A percentile compares a stretch with the other conserved stretches of the same genome.
Conservation (phyloP, 176 grass and related monocot genomes). For the Avena atlantica region DNA sequence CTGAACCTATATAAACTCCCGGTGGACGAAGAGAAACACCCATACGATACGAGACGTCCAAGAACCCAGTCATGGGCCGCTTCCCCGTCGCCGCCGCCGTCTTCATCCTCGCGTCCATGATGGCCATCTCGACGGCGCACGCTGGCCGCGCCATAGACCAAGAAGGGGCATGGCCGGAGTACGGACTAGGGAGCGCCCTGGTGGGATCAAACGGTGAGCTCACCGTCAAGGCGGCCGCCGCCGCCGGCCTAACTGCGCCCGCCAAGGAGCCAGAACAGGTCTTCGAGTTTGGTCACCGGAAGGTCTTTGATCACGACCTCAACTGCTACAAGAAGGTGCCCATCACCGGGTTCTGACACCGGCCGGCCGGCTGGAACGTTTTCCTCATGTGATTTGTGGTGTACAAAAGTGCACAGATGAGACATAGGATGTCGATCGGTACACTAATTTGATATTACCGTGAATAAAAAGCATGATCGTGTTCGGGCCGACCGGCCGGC, state of each 20-base stretch:
- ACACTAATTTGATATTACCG: neutral
- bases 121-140: neutral
- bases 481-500: neutral
- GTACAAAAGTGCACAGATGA: neutral
- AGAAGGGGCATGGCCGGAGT: neutral
- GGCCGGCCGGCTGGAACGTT: neutral
- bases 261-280: neutral
- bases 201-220: neutral
- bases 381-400: neutral
- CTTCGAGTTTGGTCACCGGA: neutral
- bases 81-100: neutral
- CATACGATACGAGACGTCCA: neutral
- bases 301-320: neutral
- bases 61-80: neutral
- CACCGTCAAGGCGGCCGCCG: neutral
- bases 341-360: neutral
- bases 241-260: no score
- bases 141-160: neutral
- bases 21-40: neutral
- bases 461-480: slow-evolving; percentile 5
- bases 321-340: slow-evolving; percentile 30
- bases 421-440: neutral
- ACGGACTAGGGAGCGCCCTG: neutral
- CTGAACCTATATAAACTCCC: neutral
- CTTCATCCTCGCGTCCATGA: neutral